Percentiles rank a stretch among this genome's conserved stretches.
Evolutionary conservation across 176 grass and related monocot genomes (phyloP).

Genomic region (Bonia amplexicaulis): DNA sequence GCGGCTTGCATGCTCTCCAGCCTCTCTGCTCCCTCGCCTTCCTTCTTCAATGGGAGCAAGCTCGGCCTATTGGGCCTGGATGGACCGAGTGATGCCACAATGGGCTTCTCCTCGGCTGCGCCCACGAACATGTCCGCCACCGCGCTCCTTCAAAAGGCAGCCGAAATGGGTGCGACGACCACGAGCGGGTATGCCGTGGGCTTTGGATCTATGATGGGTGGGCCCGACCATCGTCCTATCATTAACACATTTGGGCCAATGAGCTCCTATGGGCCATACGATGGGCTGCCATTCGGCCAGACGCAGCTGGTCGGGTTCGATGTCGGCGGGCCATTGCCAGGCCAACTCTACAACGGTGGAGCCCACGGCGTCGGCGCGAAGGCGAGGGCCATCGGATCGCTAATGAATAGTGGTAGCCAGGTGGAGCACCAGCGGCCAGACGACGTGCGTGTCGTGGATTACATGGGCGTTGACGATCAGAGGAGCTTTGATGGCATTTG

Average conservation of each 20-base stretch:
- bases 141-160: constrained; percentile 59
- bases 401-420: background rate
- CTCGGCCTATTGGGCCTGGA: background rate
- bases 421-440: background rate
- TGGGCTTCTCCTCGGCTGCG: background rate
- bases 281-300: background rate
- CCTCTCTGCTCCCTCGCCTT: background rate
- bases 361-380: background rate
- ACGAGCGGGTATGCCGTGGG: background rate
- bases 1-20: constrained; percentile 47
- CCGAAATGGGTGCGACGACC: constrained; percentile 43
- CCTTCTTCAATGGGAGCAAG: background rate
- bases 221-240: background rate
- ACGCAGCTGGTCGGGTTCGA: constrained; percentile 32
- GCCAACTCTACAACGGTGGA: background rate
- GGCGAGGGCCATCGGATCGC: background rate
- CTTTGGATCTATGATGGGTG: constrained; percentile 15
- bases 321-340: background rate
- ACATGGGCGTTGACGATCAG: constrained; percentile 46
- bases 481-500: background rate
- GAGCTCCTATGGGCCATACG: background rate
- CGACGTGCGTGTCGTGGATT: constrained; percentile 45
- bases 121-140: constrained; percentile 60
- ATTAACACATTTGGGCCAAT: background rate
- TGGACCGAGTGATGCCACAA: background rate